Conservation (phyloP, 768 basidiomycete species). For the Neoboletus magnificus region DNA sequence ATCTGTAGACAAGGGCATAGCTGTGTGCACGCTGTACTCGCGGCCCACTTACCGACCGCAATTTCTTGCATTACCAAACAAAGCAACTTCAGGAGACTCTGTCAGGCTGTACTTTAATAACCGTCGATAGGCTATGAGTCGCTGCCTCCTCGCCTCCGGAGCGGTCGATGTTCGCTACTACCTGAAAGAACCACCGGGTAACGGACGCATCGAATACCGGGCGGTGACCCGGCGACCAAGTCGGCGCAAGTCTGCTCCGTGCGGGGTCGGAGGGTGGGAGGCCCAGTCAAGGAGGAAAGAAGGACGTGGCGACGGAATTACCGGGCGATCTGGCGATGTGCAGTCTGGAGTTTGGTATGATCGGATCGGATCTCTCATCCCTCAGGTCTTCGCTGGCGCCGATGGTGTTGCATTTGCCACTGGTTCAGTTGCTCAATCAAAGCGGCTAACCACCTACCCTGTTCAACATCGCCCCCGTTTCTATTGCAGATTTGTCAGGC, state of each 20-base stretch:
- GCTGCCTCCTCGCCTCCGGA: not conserved
- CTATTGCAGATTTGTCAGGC: not conserved
- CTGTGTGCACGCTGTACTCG: not conserved
- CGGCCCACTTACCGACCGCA: not conserved
- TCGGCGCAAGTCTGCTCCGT: not conserved
- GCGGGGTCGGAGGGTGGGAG: not conserved
- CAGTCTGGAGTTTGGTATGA: not conserved
- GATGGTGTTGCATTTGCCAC: no score
- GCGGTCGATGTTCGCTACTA: not conserved
- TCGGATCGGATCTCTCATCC: not conserved
- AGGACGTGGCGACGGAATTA: not conserved
- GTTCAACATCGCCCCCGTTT: not conserved
- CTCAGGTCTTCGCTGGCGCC: no score
- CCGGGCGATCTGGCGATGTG: not conserved
- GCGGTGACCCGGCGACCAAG: not conserved
- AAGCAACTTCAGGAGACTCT: not conserved
- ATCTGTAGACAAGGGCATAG: conserved; percentile 23
- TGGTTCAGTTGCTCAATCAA: no score
- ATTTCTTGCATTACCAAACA: not conserved
- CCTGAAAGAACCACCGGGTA: not conserved
- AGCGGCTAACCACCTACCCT: no score
- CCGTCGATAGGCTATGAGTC: not conserved
- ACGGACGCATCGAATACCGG: not conserved
- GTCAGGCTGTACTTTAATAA: not conserved
- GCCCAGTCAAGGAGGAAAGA: not conserved